These are phyloP conservation scores for Aspergillus novofumigatus DNA, from an alignment of 2,329 filamentous ascomycete genomes.

Conservation along the genomic window DNA sequence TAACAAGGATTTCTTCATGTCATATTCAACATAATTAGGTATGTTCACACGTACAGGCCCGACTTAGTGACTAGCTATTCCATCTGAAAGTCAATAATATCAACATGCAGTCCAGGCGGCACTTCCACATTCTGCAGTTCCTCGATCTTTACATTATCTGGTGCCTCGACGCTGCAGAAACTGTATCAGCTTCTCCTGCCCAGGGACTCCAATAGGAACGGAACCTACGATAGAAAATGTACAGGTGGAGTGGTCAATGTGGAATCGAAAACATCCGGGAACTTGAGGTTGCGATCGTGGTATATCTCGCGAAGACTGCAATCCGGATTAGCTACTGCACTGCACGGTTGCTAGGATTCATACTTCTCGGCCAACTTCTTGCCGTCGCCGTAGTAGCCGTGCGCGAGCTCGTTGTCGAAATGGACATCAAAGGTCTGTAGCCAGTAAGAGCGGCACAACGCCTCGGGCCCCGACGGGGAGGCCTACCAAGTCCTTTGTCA, in stretches of 20 bases:
- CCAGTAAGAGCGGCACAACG: background rate
- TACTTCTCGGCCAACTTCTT: slow-evolving; percentile 9
- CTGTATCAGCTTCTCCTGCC: slow-evolving; percentile 3
- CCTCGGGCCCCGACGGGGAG: background rate
- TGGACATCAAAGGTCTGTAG: slow-evolving; percentile 16
- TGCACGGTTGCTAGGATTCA: background rate
- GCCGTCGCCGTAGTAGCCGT: slow-evolving; percentile 16
- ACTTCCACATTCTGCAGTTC: slow-evolving; percentile 7
- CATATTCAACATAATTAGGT: background rate
- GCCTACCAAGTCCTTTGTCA: slow-evolving; percentile 1
- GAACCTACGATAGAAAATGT: slow-evolving; percentile 18
- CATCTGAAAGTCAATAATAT: slow-evolving; percentile 7
- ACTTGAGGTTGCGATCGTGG: slow-evolving; percentile 9
- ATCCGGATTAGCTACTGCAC: background rate
- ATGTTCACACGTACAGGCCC: no score
- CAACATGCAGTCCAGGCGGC: slow-evolving; percentile 10
- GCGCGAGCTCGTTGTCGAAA: slow-evolving; percentile 15
- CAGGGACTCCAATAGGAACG: no score
- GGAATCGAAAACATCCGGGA: slow-evolving; percentile 17
- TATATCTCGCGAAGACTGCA: slow-evolving; percentile 9
- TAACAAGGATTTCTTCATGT: no score
- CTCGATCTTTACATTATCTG: slow-evolving; percentile 11
- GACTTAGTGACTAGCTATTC: background rate
- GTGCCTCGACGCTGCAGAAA: slow-evolving; percentile 6
- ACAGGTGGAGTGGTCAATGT: slow-evolving; percentile 16